Evolutionary conservation across 2,329 filamentous ascomycete species (phyloP).

Genomic region (Ophiostoma australiae): DNA sequence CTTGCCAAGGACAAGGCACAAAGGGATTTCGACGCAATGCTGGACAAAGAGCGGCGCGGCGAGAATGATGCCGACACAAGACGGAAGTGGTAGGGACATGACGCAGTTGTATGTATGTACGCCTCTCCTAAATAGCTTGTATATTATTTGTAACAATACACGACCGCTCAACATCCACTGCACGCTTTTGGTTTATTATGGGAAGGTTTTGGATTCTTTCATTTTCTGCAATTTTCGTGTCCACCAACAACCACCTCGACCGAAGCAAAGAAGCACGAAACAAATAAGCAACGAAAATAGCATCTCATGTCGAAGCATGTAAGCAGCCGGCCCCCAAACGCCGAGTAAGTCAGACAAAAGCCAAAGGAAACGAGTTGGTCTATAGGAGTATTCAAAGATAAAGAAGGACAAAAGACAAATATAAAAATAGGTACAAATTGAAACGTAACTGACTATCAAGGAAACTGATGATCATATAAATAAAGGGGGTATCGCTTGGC

Average conservation of each 20-base stretch:
- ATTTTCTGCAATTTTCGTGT: neutral
- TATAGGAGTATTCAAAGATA: conserved; percentile 5
- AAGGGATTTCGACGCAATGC: conserved; percentile 30
- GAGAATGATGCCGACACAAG: conserved; percentile 12
- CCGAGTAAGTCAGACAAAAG: neutral
- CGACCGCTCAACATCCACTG: neutral
- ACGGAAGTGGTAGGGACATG: neutral
- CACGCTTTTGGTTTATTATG: neutral
- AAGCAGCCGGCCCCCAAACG: neutral
- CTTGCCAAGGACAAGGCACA: conserved; percentile 25
- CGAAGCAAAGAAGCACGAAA: neutral
- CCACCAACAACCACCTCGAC: neutral
- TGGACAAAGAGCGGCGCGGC: conserved; percentile 29
- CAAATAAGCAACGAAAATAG: neutral
- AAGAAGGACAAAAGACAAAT: neutral
- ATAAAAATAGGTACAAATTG: neutral
- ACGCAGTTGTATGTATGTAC: neutral
- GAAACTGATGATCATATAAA: neutral
- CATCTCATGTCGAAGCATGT: neutral
- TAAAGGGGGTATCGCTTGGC: neutral
- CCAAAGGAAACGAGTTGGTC: neutral
- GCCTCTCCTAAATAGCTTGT: neutral
- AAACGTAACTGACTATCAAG: neutral
- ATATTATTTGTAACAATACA: conserved; percentile 2
- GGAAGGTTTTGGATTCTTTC: neutral